Percentiles rank a stretch among this genome's conserved stretches.
Conservation (phyloP, 2,329 filamentous ascomycete genomes). For the Hawksworthiomyces lignivorus region DNA sequence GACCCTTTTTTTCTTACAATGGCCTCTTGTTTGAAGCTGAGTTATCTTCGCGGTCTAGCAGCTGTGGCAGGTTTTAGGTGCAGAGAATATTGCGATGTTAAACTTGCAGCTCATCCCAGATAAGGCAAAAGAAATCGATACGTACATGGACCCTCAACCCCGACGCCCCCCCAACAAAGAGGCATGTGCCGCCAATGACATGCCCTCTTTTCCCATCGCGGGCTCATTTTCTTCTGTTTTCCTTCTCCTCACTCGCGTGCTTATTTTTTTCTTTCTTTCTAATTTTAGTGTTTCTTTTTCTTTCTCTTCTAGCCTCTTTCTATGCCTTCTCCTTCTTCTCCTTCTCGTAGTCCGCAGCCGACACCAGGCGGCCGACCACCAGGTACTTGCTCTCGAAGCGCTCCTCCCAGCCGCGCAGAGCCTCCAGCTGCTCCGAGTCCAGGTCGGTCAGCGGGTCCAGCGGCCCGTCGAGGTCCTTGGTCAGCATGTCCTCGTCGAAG, state of each 20-base stretch:
- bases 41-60: too few species aligned
- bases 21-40: too few species aligned
- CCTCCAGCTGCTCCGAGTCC: slow-evolving; percentile 68
- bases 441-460: slow-evolving; percentile 70
- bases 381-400: slow-evolving; percentile 90
- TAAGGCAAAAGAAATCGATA: too few species aligned
- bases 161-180: too few species aligned
- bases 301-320: too few species aligned
- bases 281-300: background rate
- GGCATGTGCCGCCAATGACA: too few species aligned
- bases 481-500: slow-evolving; percentile 94
- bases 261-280: background rate
- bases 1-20: too few species aligned
- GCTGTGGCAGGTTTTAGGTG: too few species aligned
- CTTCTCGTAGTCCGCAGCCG: slow-evolving; percentile 33
- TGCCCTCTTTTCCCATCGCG: too few species aligned
- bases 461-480: slow-evolving; percentile 77
- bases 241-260: background rate
- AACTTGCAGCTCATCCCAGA: too few species aligned
- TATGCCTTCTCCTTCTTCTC: slow-evolving; percentile 9
- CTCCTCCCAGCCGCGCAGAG: slow-evolving; percentile 85
- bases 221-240: background rate
- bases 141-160: too few species aligned
- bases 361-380: slow-evolving; percentile 80
- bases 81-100: too few species aligned